Base-by-base conservation (phyloP, 2,329 filamentous ascomycete genomes). In the Pezicula neosporulosa region DNA sequence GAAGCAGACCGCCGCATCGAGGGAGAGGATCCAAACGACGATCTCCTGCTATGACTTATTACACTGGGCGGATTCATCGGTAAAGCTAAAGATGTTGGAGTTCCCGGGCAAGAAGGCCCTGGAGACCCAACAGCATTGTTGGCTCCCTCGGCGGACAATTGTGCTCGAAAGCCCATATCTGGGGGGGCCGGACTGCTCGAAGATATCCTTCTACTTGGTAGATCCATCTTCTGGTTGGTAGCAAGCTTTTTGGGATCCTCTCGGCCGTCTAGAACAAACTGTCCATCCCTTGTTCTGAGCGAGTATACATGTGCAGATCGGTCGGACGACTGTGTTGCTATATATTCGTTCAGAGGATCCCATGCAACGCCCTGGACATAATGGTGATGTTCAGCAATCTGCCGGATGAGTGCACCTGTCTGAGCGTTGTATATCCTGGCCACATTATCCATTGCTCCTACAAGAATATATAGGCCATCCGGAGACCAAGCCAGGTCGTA, bases 401-500 rank as follows among this genome's bases (percentile, higher is more conserved):
- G 93, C 54, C 93, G 87, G 52, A 97, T 87, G 58, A 92, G 69
- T 30, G 57, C 76, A 92, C 90, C 93, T 63, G 89, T 94, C 58
- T 89, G 87, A 51, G 92, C 89, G 70, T 96, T 97, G 77, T 97
- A 97, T 62, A 99, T 97, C 53, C 93, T 83, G 52, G 94, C 92
- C 67, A 97, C 87, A 68, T 99, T 99, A 74, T 99, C 94, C 92
- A 99, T 97, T 44, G 73, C 94, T 97, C 37, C 94, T 94, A 21
- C 97, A 63, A 99, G 97, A 75, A 99, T 96, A 73, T 95, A 94
- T 37, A 86, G 77, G 37, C 89, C 91, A 70, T 99, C 94, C n/a
- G 95, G 95, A 45, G 94, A 97, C 95, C 94, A 99, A 47, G 94
- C 94, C 51, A 99, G 76, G 70, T 99, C 94, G 72, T 99, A 99